Conservation (phyloP, 345 rosid species). For the Eucalyptus sideroxylon region DNA sequence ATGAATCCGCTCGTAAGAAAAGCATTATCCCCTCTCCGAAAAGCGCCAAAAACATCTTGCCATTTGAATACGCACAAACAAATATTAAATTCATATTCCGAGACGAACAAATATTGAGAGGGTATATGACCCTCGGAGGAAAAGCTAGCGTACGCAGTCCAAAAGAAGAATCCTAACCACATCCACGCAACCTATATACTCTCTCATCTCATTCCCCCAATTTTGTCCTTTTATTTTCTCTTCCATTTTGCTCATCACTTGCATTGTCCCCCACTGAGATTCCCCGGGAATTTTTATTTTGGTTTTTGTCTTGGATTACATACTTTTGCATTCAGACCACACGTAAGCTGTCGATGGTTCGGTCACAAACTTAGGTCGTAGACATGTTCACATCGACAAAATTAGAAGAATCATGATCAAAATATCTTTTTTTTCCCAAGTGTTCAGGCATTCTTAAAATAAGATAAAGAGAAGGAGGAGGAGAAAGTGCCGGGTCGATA, state of each 20-base stretch:
- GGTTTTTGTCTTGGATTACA: background rate
- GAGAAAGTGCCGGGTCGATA: background rate
- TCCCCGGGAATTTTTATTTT: background rate
- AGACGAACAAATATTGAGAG: too few relatives aligned
- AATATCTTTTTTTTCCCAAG: background rate
- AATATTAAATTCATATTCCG: background rate
- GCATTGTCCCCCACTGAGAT: background rate
- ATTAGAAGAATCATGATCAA: background rate
- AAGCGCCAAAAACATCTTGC: background rate
- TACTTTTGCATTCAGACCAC: background rate
- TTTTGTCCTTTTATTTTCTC: background rate
- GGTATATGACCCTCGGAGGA: background rate
- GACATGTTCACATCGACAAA: background rate
- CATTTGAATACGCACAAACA: background rate
- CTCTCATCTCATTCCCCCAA: background rate
- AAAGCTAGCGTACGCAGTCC: slow-evolving; percentile 45
- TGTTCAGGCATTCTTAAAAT: background rate
- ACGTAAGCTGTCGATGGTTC: background rate
- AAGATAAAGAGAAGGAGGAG: background rate
- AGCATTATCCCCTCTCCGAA: background rate
- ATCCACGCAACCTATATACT: slow-evolving; percentile 24
- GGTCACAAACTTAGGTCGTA: background rate
- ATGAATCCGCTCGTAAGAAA: background rate
- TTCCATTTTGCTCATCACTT: background rate
- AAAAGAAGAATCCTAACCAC: slow-evolving; percentile 35